A percentile compares a stretch with the other conserved stretches of the same genome.
Conservation (phyloP, 805 yeast genomes). For the Blastobotrys chiropterorum region DNA sequence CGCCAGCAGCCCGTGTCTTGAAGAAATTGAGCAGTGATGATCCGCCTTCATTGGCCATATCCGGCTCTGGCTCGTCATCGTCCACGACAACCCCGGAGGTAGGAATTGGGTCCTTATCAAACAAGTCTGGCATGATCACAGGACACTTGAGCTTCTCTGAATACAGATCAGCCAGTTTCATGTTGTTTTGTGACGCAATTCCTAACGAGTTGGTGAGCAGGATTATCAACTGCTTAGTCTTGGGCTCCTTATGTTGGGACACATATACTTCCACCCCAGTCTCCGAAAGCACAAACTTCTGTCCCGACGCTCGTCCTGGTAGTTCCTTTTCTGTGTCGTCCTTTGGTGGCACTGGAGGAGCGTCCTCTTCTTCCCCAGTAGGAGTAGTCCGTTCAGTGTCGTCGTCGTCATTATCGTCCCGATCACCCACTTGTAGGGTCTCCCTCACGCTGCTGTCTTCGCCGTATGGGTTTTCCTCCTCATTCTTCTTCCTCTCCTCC, state of each 20-base stretch:
- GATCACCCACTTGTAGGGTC: background rate
- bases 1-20: conserved; percentile 22
- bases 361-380: background rate
- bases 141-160: conserved; percentile 23
- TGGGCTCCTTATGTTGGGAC: conserved; percentile 13
- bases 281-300: conserved; percentile 19
- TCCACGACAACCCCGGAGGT: conserved; percentile 17
- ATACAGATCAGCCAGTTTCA: conserved; percentile 27
- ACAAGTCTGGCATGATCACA: conserved; percentile 29
- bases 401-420: background rate
- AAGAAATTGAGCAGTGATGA: conserved; percentile 9
- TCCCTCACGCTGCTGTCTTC: background rate
- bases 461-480: conserved; percentile 1
- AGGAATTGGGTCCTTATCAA: conserved; percentile 27
- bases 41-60: background rate
- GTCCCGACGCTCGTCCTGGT: conserved; percentile 11
- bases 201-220: conserved; percentile 31
- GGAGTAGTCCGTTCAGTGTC: background rate
- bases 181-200: conserved; percentile 25
- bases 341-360: conserved; percentile 6
- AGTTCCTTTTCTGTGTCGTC: background rate
- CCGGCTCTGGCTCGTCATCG: background rate
- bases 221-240: conserved; percentile 14
- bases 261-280: conserved; percentile 20
- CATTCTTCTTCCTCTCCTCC: background rate